These are phyloP conservation scores for Phanerodontia chrysosporium DNA, from an alignment of 768 basidiomycete genomes.

Conservation along the genomic window DNA sequence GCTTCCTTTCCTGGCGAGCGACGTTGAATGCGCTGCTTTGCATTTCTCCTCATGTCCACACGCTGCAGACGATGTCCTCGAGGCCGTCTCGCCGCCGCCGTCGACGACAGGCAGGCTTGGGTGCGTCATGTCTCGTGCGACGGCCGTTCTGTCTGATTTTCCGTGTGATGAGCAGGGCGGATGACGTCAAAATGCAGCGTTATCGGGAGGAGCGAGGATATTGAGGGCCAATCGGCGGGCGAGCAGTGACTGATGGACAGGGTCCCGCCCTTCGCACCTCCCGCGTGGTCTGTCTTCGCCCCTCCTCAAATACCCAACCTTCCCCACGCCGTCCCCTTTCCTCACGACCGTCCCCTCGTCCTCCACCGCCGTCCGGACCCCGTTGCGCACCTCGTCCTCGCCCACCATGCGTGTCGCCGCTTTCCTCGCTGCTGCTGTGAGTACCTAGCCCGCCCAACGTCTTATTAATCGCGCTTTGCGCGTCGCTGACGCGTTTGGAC, in stretches of 20 bases:
- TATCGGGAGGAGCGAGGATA: neutral
- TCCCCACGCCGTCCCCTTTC: conserved; percentile 11
- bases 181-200: neutral
- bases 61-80: too few relatives aligned
- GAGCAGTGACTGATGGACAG: neutral
- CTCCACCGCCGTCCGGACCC: conserved; percentile 6
- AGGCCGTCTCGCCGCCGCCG: neutral
- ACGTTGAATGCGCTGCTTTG: neutral
- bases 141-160: neutral
- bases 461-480: neutral
- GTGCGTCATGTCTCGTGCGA: neutral
- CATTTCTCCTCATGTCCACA: neutral
- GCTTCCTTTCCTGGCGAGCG: neutral
- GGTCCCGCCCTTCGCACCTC: neutral
- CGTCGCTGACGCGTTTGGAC: neutral
- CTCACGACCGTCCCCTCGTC: conserved; percentile 15
- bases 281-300: neutral
- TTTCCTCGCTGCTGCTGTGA: conserved; percentile 18
- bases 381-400: neutral
- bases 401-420: conserved; percentile 17
- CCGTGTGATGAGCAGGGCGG: neutral
- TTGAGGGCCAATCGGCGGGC: neutral
- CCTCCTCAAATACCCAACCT: conserved; percentile 7
- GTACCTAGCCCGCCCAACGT: conserved; percentile 5
- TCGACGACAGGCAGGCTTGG: neutral